phyloP scores from a whole-genome alignment of 495 filamentous ascomycete genomes.

The Penicillium cinerascens region DNA sequence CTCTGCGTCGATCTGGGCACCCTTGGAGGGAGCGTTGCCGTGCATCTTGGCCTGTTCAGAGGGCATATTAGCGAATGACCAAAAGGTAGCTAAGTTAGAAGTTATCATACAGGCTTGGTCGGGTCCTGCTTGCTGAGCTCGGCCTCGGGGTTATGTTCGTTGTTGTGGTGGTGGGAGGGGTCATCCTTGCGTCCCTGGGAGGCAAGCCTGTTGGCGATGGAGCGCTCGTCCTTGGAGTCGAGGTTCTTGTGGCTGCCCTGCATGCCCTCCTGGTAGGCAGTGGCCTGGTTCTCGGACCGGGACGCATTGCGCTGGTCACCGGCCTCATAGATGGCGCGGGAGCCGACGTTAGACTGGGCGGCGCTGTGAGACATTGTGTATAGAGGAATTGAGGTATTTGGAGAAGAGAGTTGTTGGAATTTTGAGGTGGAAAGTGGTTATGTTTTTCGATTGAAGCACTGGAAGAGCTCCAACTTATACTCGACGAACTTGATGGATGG shows the following conservation, averaged over 20 bases:
- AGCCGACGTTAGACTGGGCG: conserved; percentile 53
- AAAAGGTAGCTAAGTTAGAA: not conserved
- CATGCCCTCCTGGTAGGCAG: conserved; percentile 66
- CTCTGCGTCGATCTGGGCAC: conserved; percentile 68
- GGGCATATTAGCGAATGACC: not conserved
- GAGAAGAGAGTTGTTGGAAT: not conserved
- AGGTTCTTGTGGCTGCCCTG: conserved; percentile 60
- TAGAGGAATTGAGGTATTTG: not conserved
- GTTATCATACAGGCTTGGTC: conserved; percentile 59
- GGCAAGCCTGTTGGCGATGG: conserved; percentile 73
- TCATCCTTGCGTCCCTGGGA: conserved; percentile 49
- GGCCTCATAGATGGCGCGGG: conserved; percentile 52
- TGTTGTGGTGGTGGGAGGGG: conserved; percentile 30
- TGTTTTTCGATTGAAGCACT: not conserved
- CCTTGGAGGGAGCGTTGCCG: conserved; percentile 67
- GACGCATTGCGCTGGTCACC: conserved; percentile 70
- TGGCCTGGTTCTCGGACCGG: conserved; percentile 47
- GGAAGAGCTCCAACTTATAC: conserved; percentile 18
- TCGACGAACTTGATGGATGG: not conserved
- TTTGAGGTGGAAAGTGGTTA: not conserved
- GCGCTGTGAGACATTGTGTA: conserved; percentile 21
- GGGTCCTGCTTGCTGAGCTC: conserved; percentile 59
- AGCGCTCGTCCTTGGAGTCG: conserved; percentile 78
- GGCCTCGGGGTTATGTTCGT: conserved; percentile 49
- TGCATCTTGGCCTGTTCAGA: conserved; percentile 58